Conservation (phyloP, 176 grass and related monocot species). For the Avena eriantha region DNA sequence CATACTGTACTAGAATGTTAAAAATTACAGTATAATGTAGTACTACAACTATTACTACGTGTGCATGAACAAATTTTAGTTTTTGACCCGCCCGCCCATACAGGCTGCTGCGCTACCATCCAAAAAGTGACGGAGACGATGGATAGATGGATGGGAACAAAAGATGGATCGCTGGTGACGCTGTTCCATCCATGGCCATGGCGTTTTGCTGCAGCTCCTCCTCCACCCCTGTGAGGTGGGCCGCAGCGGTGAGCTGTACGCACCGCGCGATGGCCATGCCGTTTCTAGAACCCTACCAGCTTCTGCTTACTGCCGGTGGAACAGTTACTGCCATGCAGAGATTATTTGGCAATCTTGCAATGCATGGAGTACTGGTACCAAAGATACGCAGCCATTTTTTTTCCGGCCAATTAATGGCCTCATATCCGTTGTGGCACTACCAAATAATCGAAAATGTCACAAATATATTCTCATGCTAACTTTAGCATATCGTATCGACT, state of each 20-base stretch:
- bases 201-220: conserved; percentile 7
- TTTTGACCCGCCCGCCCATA: background rate
- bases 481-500: background rate
- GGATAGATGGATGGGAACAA: background rate
- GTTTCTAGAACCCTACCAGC: background rate
- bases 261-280: background rate
- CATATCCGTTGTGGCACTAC: background rate
- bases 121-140: background rate
- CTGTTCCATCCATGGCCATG: conserved; percentile 21
- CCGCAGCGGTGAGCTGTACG: background rate
- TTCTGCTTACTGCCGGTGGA: background rate
- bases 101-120: background rate
- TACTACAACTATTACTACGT: background rate
- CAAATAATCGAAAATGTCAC: background rate
- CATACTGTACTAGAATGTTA: background rate
- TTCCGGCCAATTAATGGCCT: background rate
- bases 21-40: background rate
- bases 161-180: background rate
- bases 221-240: background rate
- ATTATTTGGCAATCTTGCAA: background rate
- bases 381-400: background rate
- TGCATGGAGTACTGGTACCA: background rate
- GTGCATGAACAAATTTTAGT: background rate
- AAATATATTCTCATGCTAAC: background rate
- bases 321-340: background rate